phyloP scores from a whole-genome alignment of 148 eudicot species.

The Rhododendron molle region DNA sequence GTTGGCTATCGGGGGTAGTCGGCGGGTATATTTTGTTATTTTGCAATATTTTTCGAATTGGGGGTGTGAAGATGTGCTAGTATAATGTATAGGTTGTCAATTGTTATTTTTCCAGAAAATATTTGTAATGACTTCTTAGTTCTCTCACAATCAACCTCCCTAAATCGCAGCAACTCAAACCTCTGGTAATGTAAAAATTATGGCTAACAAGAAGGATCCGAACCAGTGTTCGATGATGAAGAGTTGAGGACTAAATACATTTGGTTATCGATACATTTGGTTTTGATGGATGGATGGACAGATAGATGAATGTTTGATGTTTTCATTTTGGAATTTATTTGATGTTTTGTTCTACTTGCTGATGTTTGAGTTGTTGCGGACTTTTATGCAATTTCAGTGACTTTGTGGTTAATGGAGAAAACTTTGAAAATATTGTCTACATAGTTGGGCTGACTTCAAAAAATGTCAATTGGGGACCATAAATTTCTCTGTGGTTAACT shows the following conservation, averaged over 20 bases:
- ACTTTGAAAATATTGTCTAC: not conserved
- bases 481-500: not conserved
- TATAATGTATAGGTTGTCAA: too few species aligned
- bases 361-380: not conserved
- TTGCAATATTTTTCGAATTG: not conserved
- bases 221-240: not conserved
- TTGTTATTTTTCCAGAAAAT: too few species aligned
- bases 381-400: not conserved
- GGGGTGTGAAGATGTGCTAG: not conserved
- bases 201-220: not conserved
- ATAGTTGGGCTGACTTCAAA: not conserved
- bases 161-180: too few species aligned
- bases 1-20: too few species aligned
- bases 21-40: too few species aligned
- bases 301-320: not conserved
- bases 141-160: too few species aligned
- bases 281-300: too few species aligned
- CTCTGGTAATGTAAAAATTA: too few species aligned
- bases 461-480: not conserved
- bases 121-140: too few species aligned
- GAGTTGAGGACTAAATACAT: not conserved
- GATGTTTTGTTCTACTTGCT: not conserved
- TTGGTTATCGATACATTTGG: too few species aligned
- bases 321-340: not conserved
- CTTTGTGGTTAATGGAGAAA: not conserved